Evolutionary conservation across 345 rosid genomes (phyloP).

Genomic region (Stellera chamaejasme): DNA sequence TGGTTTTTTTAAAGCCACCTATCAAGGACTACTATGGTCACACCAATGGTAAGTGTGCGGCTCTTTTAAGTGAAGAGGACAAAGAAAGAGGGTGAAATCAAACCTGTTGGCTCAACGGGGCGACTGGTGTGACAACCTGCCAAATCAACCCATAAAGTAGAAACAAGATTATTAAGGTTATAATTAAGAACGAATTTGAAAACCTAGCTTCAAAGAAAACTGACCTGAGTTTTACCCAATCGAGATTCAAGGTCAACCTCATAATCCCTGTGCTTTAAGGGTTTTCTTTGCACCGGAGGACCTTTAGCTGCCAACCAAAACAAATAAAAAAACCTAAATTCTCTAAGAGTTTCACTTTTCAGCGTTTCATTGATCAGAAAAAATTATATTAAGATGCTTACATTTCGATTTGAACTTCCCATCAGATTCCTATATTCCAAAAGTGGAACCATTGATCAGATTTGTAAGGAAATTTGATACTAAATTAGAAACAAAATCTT

Average conservation of each 20-base stretch:
- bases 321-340: slow-evolving; percentile 2
- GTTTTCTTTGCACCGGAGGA: slow-evolving; percentile 92
- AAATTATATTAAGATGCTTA: slow-evolving; percentile 21
- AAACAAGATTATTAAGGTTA: neutral
- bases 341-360: neutral
- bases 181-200: neutral
- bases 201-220: slow-evolving; percentile 3
- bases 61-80: too few relatives aligned
- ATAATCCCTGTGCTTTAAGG: slow-evolving; percentile 94
- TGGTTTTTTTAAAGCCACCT: too few relatives aligned
- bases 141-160: slow-evolving; percentile 2
- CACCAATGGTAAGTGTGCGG: too few relatives aligned
- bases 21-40: too few relatives aligned
- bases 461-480: neutral
- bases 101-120: slow-evolving; percentile 99
- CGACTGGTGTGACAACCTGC: slow-evolving; percentile 98
- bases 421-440: slow-evolving; percentile 51
- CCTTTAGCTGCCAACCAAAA: slow-evolving; percentile 49
- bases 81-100: neutral
- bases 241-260: slow-evolving; percentile 97
- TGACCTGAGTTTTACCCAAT: slow-evolving; percentile 86
- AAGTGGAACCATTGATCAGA: too few relatives aligned
- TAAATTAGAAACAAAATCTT: slow-evolving; percentile 2
- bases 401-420: slow-evolving; percentile 59
- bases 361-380: slow-evolving; percentile 3